Evolutionary conservation across 495 filamentous ascomycete genomes (phyloP).

Genomic region (Penicillium robsamsonii): DNA sequence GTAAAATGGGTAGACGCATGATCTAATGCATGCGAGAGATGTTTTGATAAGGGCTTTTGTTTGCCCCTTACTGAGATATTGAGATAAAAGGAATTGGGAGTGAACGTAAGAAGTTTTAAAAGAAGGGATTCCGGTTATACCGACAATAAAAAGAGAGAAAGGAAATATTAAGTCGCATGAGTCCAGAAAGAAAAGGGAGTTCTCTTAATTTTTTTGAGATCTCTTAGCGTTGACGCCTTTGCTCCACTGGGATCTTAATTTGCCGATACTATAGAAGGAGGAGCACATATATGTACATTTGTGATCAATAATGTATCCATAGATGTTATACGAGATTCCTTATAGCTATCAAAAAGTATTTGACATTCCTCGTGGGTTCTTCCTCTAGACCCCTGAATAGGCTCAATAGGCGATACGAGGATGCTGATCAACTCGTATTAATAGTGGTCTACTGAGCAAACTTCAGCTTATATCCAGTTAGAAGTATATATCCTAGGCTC

Average conservation of each 20-base stretch:
- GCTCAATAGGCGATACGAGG: not conserved
- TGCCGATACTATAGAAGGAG: not conserved
- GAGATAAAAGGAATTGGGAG: not conserved
- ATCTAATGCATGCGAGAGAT: conserved; percentile 20
- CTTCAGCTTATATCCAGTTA: not conserved
- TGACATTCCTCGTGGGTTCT: not conserved
- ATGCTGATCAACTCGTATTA: not conserved
- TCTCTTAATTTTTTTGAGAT: not conserved
- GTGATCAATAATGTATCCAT: not conserved
- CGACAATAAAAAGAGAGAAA: conserved; percentile 6
- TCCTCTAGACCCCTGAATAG: not conserved
- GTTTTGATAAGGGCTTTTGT: conserved; percentile 8
- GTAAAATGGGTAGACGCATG: conserved; percentile 21
- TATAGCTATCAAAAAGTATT: not conserved
- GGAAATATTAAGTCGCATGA: not conserved
- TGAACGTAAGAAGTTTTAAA: conserved; percentile 9
- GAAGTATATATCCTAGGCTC: not conserved
- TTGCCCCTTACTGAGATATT: conserved; percentile 20
- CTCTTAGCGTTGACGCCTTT: not conserved
- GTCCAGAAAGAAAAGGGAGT: not conserved
- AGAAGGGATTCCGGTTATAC: conserved; percentile 1
- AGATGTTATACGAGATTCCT: not conserved
- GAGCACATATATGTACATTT: no score
- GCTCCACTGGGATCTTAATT: not conserved
- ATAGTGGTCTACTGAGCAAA: not conserved